These are phyloP conservation scores for Lachnellula hyalina DNA, from an alignment of 2,329 filamentous ascomycete genomes.

Conservation along the genomic window DNA sequence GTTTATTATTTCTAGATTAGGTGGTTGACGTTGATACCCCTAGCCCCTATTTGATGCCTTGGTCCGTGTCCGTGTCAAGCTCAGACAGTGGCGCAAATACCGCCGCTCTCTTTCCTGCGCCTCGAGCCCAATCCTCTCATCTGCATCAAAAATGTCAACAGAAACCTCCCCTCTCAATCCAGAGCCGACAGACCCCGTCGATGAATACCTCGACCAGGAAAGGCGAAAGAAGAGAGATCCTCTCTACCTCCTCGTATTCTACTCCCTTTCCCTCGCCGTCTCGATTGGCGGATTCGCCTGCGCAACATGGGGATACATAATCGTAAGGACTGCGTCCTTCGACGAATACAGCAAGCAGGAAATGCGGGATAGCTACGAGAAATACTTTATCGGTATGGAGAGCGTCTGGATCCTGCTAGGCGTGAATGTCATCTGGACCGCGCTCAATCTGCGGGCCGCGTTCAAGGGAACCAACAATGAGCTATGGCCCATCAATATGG, in stretches of 20 bases:
- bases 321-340: conserved; percentile 5
- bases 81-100: no score
- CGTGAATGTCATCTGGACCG: conserved; percentile 6
- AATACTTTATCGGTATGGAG: conserved; percentile 11
- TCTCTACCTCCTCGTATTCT: conserved; percentile 6
- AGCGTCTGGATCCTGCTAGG: conserved; percentile 8
- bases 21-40: no score
- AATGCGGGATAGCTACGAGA: conserved; percentile 8
- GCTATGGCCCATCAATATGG: conserved; percentile 8
- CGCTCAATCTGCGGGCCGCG: conserved; percentile 6
- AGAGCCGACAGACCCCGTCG: background rate
- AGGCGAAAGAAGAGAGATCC: conserved; percentile 2
- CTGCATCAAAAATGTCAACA: background rate
- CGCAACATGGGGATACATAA: conserved; percentile 4
- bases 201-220: background rate
- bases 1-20: no score
- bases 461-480: conserved; percentile 3
- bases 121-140: no score
- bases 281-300: conserved; percentile 2
- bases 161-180: background rate
- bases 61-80: no score
- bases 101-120: no score
- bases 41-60: no score
- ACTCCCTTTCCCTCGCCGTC: conserved; percentile 6
- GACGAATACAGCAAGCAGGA: conserved; percentile 4